Percentiles rank a stretch among this genome's conserved stretches.
Conservation (phyloP, 163 green algal genomes). For the Chlorella variabilis region DNA sequence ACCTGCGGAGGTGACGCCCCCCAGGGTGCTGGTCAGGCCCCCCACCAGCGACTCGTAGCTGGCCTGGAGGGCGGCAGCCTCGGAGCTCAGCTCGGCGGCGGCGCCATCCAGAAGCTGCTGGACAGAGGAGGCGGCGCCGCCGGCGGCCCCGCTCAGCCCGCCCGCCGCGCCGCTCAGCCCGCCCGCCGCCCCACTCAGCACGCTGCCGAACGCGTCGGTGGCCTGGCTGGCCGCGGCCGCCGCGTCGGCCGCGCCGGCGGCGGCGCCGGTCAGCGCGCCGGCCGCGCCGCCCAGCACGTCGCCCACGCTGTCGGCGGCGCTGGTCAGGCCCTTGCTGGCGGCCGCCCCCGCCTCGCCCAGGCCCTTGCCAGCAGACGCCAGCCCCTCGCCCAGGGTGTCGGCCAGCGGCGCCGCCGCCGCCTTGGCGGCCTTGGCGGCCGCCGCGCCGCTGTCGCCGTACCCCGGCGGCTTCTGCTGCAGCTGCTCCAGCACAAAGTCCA, state of each 20-base stretch:
- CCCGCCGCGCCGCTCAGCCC: neutral
- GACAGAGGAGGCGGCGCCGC: neutral
- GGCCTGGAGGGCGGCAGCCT: conserved; percentile 14
- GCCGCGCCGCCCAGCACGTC: conserved; percentile 11
- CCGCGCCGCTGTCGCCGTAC: neutral
- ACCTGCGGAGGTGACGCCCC: conserved; percentile 10
- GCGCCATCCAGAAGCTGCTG: conserved; percentile 21
- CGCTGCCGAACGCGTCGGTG: neutral
- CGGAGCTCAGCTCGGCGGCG: conserved; percentile 2
- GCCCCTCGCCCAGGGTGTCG: neutral
- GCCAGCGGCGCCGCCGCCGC: conserved; percentile 4
- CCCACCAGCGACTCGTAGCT: conserved; percentile 6
- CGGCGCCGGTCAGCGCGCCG: neutral
- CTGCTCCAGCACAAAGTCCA: conserved; percentile 42
- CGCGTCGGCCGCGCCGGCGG: neutral
- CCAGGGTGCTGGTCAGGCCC: neutral
- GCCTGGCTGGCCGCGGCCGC: neutral
- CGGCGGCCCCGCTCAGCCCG: neutral
- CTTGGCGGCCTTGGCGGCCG: neutral
- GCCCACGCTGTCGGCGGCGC: neutral
- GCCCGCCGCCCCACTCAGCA: neutral
- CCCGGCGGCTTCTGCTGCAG: conserved; percentile 8
- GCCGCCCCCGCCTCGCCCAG: conserved; percentile 13
- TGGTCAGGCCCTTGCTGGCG: neutral
- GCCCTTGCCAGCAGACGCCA: conserved; percentile 18